These are phyloP conservation scores for Parietaria judaica DNA, from an alignment of 306 rosid species.

Conservation along the genomic window DNA sequence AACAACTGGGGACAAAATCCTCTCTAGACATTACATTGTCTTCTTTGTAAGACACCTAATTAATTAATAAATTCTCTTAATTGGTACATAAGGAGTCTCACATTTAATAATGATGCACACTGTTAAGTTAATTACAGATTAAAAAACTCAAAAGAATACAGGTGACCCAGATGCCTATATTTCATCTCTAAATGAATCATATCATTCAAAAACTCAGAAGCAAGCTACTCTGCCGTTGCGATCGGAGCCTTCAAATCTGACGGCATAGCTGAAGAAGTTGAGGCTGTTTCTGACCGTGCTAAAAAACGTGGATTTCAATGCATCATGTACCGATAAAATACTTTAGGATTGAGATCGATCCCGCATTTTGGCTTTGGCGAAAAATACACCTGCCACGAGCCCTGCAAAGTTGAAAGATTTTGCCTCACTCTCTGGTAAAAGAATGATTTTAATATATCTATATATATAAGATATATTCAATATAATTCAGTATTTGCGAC, in stretches of 20 bases:
- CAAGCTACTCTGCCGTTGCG: constrained; percentile 4
- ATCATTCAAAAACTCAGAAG: not conserved
- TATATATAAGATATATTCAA: too few species aligned
- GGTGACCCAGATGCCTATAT: not conserved
- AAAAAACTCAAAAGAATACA: not conserved
- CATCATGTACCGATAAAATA: not conserved
- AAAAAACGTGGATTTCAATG: not conserved
- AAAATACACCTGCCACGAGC: constrained; percentile 88
- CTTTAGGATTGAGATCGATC: constrained; percentile 54
- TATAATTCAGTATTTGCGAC: too few species aligned
- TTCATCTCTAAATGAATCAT: not conserved
- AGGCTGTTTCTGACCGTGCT: constrained; percentile 12
- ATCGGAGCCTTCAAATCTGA: not conserved
- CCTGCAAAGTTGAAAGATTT: constrained; percentile 44
- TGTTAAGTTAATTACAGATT: too few species aligned
- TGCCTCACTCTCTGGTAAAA: not conserved
- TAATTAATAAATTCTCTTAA: too few species aligned
- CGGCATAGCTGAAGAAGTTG: constrained; percentile 13
- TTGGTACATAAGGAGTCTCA: too few species aligned
- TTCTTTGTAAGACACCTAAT: too few species aligned
- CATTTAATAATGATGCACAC: too few species aligned
- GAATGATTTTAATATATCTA: too few species aligned
- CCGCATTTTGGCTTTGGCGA: constrained; percentile 85
- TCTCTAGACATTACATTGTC: too few species aligned
- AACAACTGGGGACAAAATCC: too few species aligned